Base-by-base conservation (phyloP, 2,329 filamentous ascomycete genomes). In the Monilinia fructigena region DNA sequence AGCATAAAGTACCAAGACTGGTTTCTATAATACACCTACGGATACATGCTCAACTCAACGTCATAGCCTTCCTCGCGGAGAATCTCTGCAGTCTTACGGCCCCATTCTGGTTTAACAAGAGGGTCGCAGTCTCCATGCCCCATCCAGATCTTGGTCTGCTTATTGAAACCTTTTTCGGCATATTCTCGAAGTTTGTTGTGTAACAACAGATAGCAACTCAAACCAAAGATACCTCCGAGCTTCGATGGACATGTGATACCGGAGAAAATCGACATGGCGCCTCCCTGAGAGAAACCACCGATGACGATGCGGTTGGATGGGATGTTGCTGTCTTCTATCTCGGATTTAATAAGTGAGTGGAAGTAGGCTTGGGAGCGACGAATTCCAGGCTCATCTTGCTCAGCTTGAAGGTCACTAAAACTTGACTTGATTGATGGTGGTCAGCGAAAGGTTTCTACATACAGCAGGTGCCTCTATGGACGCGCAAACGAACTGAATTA, bases 261-360 rank as follows among this genome's bases (percentile, higher is more conserved):
- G 0, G 90, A 83, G 74, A 97, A 86, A 50, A 98, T 79, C 26
- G 92, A 87, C 83, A 97, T 92, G 66, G 93, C 93, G 63, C 92
- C 94, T 67, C 94, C 94, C 79, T 98, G 87, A 31, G 87, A 91
- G 82, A 94, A 95, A 52, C 91, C 91, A 45, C 91, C 94, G 8
- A 98, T 80, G 23, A 98, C 86, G 74, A 99, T 93, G 63, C 93
- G 89, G 67, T 91, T 86, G 0, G 92, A 82, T 0, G 91, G 86
- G 72, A 97, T 95, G 68, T 93, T 93, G 65, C 88, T 85, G 65
- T 89, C 86, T 66, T 66, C 63, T 65, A 96, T 86, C 79, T 97
- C 92, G 68, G 86, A 81, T 75, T 92, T 86, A 77, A 98, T 91
- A 63, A 98, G 84, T 50, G 80, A 80, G 78, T 93, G 89, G 78